Percentiles rank a stretch among this genome's conserved stretches.
These are phyloP conservation scores for Nothophoma quercina DNA, from an alignment of 2,329 filamentous ascomycete species.

Conservation along the genomic window DNA sequence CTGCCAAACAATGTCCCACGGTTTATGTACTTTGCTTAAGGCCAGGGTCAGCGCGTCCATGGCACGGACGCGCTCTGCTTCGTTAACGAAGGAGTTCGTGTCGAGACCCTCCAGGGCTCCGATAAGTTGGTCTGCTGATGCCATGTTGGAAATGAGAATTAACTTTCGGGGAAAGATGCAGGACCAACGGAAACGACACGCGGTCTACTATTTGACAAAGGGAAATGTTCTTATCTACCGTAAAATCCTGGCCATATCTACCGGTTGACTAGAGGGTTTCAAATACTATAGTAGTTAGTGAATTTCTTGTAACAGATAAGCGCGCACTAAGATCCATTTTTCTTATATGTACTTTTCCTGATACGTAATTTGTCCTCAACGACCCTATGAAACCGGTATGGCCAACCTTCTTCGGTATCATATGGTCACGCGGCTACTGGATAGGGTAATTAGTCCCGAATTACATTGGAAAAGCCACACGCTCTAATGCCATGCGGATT, in stretches of 20 bases:
- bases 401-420: conserved; percentile 9
- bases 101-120: conserved; percentile 15
- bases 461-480: conserved; percentile 3
- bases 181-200: conserved; percentile 3
- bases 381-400: conserved; percentile 6
- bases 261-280: conserved; percentile 4
- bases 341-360: conserved; percentile 11
- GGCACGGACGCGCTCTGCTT: conserved; percentile 18
- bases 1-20: conserved; percentile 20
- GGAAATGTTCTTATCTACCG: conserved; percentile 11
- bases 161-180: conserved; percentile 7
- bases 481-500: conserved; percentile 6
- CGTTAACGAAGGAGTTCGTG: conserved; percentile 13
- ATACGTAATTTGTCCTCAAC: conserved; percentile 12
- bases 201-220: conserved; percentile 12
- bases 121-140: conserved; percentile 18
- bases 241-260: conserved; percentile 5
- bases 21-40: conserved; percentile 19
- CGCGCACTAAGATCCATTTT: conserved; percentile 10
- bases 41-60: conserved; percentile 19
- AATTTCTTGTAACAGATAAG: conserved; percentile 15
- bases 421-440: conserved; percentile 12
- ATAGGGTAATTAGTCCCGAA: conserved; percentile 4
- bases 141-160: conserved; percentile 13
- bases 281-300: conserved; percentile 15